Evolutionary conservation across 1,139 yeast species (phyloP).

Genomic region (Diutina neorugosa): DNA sequence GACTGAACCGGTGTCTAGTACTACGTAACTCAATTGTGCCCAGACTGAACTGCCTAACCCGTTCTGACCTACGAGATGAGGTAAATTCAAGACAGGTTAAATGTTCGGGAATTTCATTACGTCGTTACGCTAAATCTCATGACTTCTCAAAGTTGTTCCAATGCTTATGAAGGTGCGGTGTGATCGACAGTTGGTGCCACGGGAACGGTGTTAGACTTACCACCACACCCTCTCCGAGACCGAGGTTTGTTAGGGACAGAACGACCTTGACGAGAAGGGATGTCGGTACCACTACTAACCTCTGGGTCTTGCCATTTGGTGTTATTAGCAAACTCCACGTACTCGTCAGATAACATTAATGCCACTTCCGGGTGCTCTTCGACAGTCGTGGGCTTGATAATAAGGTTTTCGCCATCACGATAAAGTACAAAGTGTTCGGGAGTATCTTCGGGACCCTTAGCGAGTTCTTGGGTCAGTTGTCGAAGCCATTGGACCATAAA

Average conservation of each 20-base stretch:
- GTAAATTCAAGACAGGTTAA: too few relatives aligned
- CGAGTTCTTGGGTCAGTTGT: neutral
- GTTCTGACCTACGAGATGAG: too few relatives aligned
- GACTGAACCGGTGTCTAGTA: too few relatives aligned
- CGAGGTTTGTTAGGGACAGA: neutral
- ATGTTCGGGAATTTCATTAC: too few relatives aligned
- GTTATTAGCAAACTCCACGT: neutral
- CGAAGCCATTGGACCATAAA: neutral
- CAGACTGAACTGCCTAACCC: too few relatives aligned
- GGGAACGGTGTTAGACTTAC: too few relatives aligned
- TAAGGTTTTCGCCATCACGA: neutral
- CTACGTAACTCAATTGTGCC: too few relatives aligned
- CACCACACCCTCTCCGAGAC: neutral
- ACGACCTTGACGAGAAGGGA: neutral
- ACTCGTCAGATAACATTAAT: neutral
- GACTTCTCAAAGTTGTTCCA: too few relatives aligned
- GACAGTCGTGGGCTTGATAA: neutral
- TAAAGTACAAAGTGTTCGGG: neutral
- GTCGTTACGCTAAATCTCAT: too few relatives aligned
- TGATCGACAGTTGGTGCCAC: too few relatives aligned
- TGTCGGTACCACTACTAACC: neutral
- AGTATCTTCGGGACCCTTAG: neutral
- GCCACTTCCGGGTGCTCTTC: neutral
- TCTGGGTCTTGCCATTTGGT: too few relatives aligned
- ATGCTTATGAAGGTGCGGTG: too few relatives aligned